These are phyloP conservation scores for Lithospermum erythrorhizon DNA, from an alignment of 257 asterid genomes.

Conservation along the genomic window DNA sequence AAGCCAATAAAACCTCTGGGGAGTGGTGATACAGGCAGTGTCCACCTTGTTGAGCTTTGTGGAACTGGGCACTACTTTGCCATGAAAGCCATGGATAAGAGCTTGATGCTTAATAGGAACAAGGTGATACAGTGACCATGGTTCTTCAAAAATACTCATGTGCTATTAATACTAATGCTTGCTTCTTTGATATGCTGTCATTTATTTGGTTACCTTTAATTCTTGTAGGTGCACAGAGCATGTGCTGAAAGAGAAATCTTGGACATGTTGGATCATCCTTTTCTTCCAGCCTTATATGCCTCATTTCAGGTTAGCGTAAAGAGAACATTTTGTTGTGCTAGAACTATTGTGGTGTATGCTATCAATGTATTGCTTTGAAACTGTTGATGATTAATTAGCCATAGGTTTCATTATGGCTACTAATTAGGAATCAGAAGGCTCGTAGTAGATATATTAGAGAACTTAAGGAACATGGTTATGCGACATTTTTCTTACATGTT, in stretches of 20 bases:
- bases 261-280: constrained; percentile 96
- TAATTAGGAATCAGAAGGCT: no score
- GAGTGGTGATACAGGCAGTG: constrained; percentile 98
- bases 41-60: constrained; percentile 81
- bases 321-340: background rate
- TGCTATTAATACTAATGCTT: background rate
- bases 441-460: no score
- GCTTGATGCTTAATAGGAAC: constrained; percentile 81
- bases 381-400: background rate
- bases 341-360: background rate
- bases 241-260: constrained; percentile 97
- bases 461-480: no score
- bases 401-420: background rate
- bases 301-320: constrained; percentile 77
- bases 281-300: constrained; percentile 96
- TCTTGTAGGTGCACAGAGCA: constrained; percentile 91
- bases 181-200: background rate
- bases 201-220: background rate
- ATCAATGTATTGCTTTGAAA: no score
- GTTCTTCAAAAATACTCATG: background rate
- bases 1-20: constrained; percentile 93
- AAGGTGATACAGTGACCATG: constrained; percentile 36
- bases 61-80: constrained; percentile 78
- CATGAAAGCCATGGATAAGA: constrained; percentile 98
- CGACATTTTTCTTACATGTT: background rate